phyloP scores from a whole-genome alignment of 805 yeast species.

The Dipodascus albidus region DNA sequence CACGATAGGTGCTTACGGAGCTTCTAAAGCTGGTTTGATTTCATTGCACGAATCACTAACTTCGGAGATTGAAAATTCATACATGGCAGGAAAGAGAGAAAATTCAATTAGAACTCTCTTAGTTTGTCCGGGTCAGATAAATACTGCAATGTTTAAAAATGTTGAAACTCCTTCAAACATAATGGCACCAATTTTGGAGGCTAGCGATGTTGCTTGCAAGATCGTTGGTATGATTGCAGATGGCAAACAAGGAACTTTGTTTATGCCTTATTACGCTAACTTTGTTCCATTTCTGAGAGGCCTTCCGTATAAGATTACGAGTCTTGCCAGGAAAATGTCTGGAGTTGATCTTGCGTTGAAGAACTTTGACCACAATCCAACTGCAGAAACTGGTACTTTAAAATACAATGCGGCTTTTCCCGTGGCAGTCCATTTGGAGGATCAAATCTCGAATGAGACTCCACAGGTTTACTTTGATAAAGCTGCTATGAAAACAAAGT shows the following conservation, averaged over 20 bases:
- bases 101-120: conserved; percentile 58
- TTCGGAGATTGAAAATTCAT: conserved; percentile 41
- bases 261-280: conserved; percentile 66
- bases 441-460: too few species aligned
- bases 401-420: too few species aligned
- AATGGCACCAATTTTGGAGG: conserved; percentile 76
- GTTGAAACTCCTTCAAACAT: conserved; percentile 62
- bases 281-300: conserved; percentile 61
- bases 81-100: conserved; percentile 23
- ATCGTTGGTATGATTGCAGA: conserved; percentile 44
- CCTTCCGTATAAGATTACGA: conserved; percentile 59
- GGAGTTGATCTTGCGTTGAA: conserved; percentile 47
- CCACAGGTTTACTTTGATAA: too few species aligned
- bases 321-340: conserved; percentile 41
- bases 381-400: too few species aligned
- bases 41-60: conserved; percentile 76
- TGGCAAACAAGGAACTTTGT: conserved; percentile 60
- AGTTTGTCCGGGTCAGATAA: conserved; percentile 80
- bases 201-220: conserved; percentile 47
- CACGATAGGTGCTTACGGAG: conserved; percentile 52
- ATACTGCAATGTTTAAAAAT: conserved; percentile 61
- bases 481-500: too few species aligned
- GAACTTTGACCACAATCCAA: neutral
- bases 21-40: conserved; percentile 77
- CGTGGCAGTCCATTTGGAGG: too few species aligned